These are phyloP conservation scores for Lentinula novae-zelandiae DNA, from an alignment of 1,284 basidiomycete species.

Conservation along the genomic window DNA sequence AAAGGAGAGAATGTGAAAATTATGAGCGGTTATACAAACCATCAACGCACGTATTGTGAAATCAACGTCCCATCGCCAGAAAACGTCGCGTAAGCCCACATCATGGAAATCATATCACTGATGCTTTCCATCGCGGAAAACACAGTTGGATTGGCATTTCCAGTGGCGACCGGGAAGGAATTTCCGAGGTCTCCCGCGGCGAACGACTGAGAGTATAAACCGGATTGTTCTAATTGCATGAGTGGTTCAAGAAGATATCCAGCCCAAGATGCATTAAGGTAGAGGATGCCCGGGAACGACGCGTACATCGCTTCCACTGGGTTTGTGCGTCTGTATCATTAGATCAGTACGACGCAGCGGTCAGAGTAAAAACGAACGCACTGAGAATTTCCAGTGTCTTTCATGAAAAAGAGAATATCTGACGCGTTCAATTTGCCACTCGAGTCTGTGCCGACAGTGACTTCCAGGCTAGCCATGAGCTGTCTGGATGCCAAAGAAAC, in stretches of 20 bases:
- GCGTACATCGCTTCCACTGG: conserved; percentile 60
- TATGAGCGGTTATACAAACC: not conserved
- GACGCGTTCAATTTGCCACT: conserved; percentile 28
- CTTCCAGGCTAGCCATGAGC: conserved; percentile 24
- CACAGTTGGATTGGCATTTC: conserved; percentile 22
- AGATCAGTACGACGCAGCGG: not conserved
- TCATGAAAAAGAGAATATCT: conserved; percentile 34
- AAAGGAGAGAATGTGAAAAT: not conserved
- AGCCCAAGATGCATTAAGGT: conserved; percentile 39
- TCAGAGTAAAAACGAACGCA: conserved; percentile 1
- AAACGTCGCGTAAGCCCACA: conserved; percentile 18
- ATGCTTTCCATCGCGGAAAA: conserved; percentile 20
- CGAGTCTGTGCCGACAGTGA: conserved; percentile 17
- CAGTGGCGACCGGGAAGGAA: not conserved
- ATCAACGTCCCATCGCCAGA: conserved; percentile 15
- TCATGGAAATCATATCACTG: conserved; percentile 21
- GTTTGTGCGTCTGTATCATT: conserved; percentile 45
- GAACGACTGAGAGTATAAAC: conserved; percentile 19
- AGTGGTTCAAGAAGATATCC: conserved; percentile 36
- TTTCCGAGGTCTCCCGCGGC: conserved; percentile 30
- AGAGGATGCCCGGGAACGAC: conserved; percentile 47
- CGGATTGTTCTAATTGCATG: conserved; percentile 29
- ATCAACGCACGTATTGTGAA: conserved; percentile 15
- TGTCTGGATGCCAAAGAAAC: conserved; percentile 36
- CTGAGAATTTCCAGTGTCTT: conserved; percentile 24